Evolutionary conservation across 73 alveolate genomes (phyloP).

Genomic region (Tetrahymena malaccensis): DNA sequence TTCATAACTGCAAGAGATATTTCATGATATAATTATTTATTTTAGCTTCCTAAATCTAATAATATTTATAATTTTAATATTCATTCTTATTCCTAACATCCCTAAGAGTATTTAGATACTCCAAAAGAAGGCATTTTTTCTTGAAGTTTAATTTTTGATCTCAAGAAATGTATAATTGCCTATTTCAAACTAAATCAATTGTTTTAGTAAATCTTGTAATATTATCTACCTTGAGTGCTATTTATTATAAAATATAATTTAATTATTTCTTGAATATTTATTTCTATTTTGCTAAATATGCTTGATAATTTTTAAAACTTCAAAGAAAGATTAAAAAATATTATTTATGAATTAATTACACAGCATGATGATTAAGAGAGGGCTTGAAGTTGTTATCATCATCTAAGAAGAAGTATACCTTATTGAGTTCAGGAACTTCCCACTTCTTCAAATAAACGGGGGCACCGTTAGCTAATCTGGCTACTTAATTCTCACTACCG

Average conservation of each 20-base stretch:
- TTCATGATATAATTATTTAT: not conserved
- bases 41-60: not conserved
- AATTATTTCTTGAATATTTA: not conserved
- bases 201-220: not conserved
- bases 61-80: not conserved
- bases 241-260: not conserved
- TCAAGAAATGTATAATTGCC: not conserved
- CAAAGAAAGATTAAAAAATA: not conserved
- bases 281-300: not conserved
- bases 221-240: not conserved
- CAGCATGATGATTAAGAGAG: conserved; percentile 30
- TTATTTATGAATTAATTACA: not conserved
- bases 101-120: not conserved
- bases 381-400: conserved; percentile 39
- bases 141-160: not conserved
- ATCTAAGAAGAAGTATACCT: conserved; percentile 37
- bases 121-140: not conserved
- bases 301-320: not conserved
- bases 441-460: conserved; percentile 34
- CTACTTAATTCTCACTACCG: not conserved
- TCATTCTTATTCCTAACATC: not conserved
- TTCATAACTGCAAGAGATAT: not conserved
- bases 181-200: not conserved
- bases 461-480: conserved; percentile 25
- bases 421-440: conserved; percentile 34